phyloP scores from a whole-genome alignment of 345 rosid genomes.

The Citrus glauca region DNA sequence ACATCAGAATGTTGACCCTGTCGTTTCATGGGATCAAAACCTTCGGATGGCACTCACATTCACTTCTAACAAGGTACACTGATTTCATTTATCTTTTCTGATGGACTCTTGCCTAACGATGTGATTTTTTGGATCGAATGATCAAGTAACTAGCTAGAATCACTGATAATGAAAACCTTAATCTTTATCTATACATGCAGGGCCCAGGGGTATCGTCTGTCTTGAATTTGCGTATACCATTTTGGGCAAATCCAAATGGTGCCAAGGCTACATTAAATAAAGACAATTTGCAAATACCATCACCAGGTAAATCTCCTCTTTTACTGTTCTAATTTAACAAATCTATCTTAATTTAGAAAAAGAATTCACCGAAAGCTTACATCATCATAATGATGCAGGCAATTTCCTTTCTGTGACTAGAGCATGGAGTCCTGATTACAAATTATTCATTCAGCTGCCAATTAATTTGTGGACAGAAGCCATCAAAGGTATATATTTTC shows the following conservation, averaged over 20 bases:
- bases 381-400: constrained; percentile 39
- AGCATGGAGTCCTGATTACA: constrained; percentile 58
- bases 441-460: constrained; percentile 58
- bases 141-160: no score
- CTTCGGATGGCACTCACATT: constrained; percentile 48
- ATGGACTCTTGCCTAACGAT: no score
- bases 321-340: no score
- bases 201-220: constrained; percentile 27
- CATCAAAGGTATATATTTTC: constrained; percentile 52
- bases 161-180: no score
- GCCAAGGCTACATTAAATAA: constrained; percentile 37
- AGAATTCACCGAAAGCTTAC: neutral
- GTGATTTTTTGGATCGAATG: no score
- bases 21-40: constrained; percentile 64
- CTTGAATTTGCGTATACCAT: constrained; percentile 42
- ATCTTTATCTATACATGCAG: constrained; percentile 8
- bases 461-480: constrained; percentile 56
- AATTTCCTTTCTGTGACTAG: constrained; percentile 45
- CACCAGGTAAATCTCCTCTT: constrained; percentile 27
- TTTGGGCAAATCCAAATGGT: constrained; percentile 33
- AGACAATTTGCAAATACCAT: constrained; percentile 22
- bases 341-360: no score
- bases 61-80: constrained; percentile 13
- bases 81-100: no score
- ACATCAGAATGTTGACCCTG: constrained; percentile 63